Evolutionary conservation across 352 stramenopile species (phyloP), one percentile per base, ranked within the genome.

Genomic region (Pythium phragmiticola): DNA sequence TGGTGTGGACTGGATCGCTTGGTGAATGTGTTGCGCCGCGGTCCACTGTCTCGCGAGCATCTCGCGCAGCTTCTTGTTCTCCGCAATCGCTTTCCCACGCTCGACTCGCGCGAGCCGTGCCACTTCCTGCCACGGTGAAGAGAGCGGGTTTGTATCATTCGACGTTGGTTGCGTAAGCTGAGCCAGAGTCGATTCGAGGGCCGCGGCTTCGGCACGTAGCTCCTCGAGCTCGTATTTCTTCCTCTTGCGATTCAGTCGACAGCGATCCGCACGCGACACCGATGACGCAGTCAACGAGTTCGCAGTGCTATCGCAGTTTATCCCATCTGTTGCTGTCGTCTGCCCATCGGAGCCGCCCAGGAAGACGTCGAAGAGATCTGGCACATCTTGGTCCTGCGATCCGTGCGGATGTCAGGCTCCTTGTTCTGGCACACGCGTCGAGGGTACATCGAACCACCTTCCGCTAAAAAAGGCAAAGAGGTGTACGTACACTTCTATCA

Each of bases 141-240:
- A 4, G 34, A 17, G 17, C 16, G 39, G 3, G 4, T n/a, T 46
- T 21, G 17, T 8, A 37, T 16, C 19, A n/a, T 39, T 47, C 26
- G 34, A 17, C 21, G 14, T 36, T 17, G 12, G 48, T 9, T 57
- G 51, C 9, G 34, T 56, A 23, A 68, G 52, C 5, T 12, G 26
- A 3, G 34, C 36, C 13, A 68, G 45, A n/a, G 26, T 61, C 17
- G 21, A n/a, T 45, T 62, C 28, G 16, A 68, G 53, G 16, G 36
- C 16, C 6, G 26, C 13, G 3, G 46, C 61, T 12, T 45, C 48
- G 7, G 34, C 5, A 12, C 61, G 61, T 7, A 68, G 45, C 21
- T 62, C 61, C 2, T 48, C 43, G 43, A 68, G 26, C 28, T 68
- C 61, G 19, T 55, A 33, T 28, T 68, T 68, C 53, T 68, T 68